These are phyloP conservation scores for Cordyceps cicadae DNA, from an alignment of 2,329 filamentous ascomycete species.

Conservation along the genomic window DNA sequence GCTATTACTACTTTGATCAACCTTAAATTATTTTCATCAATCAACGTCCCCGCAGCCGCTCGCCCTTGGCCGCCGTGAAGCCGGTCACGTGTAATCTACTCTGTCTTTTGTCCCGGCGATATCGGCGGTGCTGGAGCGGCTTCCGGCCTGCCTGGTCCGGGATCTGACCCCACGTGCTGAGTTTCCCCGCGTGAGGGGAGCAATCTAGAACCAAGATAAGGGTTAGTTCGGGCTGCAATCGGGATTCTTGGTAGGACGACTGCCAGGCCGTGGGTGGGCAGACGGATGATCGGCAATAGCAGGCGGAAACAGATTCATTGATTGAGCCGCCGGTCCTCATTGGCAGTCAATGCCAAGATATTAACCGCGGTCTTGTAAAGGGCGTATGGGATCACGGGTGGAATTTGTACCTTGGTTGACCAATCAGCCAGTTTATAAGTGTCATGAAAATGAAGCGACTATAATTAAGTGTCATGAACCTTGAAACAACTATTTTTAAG, in stretches of 20 bases:
- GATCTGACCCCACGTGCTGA: not conserved
- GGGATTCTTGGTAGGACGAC: not conserved
- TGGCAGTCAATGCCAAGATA: too few species aligned
- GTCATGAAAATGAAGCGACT: not conserved
- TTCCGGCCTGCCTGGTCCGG: not conserved
- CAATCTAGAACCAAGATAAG: not conserved
- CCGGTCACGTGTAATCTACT: conserved; percentile 8
- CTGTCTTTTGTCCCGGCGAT: not conserved
- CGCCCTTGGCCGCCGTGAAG: conserved; percentile 1
- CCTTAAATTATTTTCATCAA: not conserved
- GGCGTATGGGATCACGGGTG: too few species aligned
- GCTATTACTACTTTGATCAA: not conserved
- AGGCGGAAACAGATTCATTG: not conserved
- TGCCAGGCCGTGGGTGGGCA: not conserved
- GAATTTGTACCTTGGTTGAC: too few species aligned
- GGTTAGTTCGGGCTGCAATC: not conserved
- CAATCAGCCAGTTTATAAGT: not conserved
- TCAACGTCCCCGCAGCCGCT: not conserved
- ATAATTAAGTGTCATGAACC: not conserved
- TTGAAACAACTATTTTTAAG: not conserved
- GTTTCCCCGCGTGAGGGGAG: not conserved
- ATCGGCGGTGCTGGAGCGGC: conserved; percentile 4
- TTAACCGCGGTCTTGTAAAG: too few species aligned
- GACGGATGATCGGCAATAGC: not conserved
- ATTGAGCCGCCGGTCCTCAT: not conserved